These are phyloP conservation scores for Aquilaria malaccensis DNA, from an alignment of 345 rosid genomes.

Conservation along the genomic window DNA sequence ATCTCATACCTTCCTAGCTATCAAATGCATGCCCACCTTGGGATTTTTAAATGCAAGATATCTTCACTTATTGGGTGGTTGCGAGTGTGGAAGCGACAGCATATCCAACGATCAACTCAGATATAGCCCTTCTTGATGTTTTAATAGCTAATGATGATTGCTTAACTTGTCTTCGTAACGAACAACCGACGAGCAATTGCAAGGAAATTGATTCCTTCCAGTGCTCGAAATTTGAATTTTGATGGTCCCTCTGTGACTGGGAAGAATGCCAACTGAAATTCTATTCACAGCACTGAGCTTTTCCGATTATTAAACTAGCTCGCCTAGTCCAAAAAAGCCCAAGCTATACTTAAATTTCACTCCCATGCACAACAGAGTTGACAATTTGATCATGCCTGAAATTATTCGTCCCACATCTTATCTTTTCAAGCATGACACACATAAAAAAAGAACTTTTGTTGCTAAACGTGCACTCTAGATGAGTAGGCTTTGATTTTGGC, in stretches of 20 bases:
- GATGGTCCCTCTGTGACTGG: too few species aligned
- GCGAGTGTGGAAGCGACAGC: constrained; percentile 10
- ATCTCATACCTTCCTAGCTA: constrained; percentile 28
- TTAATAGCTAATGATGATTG: neutral
- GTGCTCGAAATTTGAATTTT: too few species aligned
- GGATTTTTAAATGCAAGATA: neutral
- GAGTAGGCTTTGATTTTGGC: too few species aligned
- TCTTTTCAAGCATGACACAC: too few species aligned
- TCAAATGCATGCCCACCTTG: neutral
- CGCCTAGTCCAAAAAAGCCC: neutral
- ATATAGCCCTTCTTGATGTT: neutral
- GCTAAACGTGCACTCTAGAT: too few species aligned
- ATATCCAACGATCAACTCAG: constrained; percentile 12
- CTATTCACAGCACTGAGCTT: constrained; percentile 8
- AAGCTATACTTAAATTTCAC: constrained; percentile 4
- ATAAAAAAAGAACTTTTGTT: too few species aligned
- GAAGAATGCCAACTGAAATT: neutral
- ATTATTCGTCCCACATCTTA: too few species aligned
- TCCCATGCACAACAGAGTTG: constrained; percentile 7
- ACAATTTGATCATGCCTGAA: constrained; percentile 6
- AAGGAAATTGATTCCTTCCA: neutral
- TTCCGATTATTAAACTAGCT: constrained; percentile 1
- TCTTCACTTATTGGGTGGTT: neutral
- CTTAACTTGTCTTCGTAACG: constrained; percentile 4
- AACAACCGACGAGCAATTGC: constrained; percentile 16